phyloP scores from a whole-genome alignment of 257 asterid species.

The Linderniella brevidens region DNA sequence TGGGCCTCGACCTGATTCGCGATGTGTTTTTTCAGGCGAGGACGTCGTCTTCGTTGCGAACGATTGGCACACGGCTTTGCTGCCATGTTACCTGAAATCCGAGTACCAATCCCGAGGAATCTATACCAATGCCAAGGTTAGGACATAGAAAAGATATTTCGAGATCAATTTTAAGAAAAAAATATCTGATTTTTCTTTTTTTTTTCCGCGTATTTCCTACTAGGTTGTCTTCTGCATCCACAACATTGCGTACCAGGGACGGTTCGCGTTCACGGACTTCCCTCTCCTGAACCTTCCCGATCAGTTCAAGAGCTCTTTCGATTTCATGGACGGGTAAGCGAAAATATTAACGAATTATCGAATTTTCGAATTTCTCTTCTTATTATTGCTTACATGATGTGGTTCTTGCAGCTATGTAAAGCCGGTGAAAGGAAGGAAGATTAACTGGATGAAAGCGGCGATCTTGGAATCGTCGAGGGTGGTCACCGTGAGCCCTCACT shows the following conservation, averaged over 20 bases:
- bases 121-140: constrained; percentile 61
- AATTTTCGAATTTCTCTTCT: neutral
- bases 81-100: constrained; percentile 80
- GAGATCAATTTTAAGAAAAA: neutral
- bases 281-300: constrained; percentile 69
- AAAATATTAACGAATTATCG: neutral
- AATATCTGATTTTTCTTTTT: neutral
- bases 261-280: constrained; percentile 72
- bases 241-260: constrained; percentile 96
- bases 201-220: too few relatives aligned
- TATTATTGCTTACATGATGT: neutral
- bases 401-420: constrained; percentile 28
- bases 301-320: constrained; percentile 61
- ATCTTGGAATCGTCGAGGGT: constrained; percentile 48
- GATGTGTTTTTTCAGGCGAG: constrained; percentile 36
- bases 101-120: constrained; percentile 76
- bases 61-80: constrained; percentile 92
- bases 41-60: constrained; percentile 82
- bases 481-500: constrained; percentile 82
- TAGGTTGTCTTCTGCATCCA: constrained; percentile 94
- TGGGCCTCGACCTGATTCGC: constrained; percentile 1
- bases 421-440: constrained; percentile 88
- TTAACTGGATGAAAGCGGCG: constrained; percentile 97
- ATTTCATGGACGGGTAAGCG: constrained; percentile 82
- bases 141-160: neutral